Percentiles rank a stretch among this genome's conserved stretches.
Conservation (phyloP, 306 rosid genomes). For the Cicer yamashitae region DNA sequence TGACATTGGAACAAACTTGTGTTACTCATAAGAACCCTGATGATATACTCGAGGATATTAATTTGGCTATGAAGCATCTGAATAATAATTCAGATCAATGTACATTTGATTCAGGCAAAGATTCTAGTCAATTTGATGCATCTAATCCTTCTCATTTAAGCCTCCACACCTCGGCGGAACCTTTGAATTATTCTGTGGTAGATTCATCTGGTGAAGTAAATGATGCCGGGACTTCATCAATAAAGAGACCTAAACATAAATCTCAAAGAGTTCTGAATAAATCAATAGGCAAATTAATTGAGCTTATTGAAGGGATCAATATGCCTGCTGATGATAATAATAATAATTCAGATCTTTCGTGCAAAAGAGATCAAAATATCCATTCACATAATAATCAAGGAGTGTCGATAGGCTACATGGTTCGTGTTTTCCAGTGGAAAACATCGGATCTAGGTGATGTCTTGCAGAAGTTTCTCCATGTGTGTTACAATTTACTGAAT, state of each 20-base stretch:
- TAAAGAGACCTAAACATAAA: slow-evolving; percentile 45
- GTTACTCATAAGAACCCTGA: slow-evolving; percentile 52
- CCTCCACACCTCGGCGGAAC: slow-evolving; percentile 44
- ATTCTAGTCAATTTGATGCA: slow-evolving; percentile 43
- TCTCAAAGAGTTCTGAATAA: slow-evolving; percentile 50
- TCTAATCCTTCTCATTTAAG: slow-evolving; percentile 37
- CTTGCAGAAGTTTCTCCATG: slow-evolving; percentile 66
- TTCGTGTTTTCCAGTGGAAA: slow-evolving; percentile 90
- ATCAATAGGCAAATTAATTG: slow-evolving; percentile 71
- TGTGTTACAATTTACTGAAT: slow-evolving; percentile 65
- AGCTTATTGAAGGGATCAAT: slow-evolving; percentile 80
- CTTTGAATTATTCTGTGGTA: slow-evolving; percentile 41
- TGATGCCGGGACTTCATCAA: slow-evolving; percentile 35
- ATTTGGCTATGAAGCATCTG: slow-evolving; percentile 52
- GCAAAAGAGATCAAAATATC: slow-evolving; percentile 46
- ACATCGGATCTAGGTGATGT: slow-evolving; percentile 65
- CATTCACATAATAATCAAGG: slow-evolving; percentile 48
- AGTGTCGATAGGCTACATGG: slow-evolving; percentile 64
- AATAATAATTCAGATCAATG: slow-evolving; percentile 38
- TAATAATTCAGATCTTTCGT: slow-evolving; percentile 45
- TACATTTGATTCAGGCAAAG: slow-evolving; percentile 43
- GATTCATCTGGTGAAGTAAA: slow-evolving; percentile 50
- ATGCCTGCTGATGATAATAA: slow-evolving; percentile 55
- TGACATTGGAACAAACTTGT: slow-evolving; percentile 57
- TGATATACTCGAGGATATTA: slow-evolving; percentile 58